These are phyloP conservation scores for Streptanthus diversifolius DNA, from an alignment of 345 rosid genomes.

Conservation along the genomic window DNA sequence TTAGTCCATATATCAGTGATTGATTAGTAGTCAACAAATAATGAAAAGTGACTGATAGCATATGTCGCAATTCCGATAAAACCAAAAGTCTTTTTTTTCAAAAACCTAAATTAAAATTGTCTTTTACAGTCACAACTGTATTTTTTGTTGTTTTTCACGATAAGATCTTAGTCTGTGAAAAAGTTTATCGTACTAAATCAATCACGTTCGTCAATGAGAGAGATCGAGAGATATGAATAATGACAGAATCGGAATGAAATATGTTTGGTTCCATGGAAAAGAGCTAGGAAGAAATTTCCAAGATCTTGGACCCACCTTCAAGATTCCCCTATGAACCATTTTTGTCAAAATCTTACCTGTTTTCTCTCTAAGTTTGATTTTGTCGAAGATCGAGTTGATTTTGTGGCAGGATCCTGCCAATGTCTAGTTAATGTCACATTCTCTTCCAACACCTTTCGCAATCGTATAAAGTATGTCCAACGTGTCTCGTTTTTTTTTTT, in stretches of 20 bases:
- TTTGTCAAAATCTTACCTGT: slow-evolving; percentile 30
- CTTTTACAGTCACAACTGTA: not conserved
- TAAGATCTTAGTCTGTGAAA: slow-evolving; percentile 12
- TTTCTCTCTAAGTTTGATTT: slow-evolving; percentile 29
- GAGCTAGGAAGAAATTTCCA: slow-evolving; percentile 28
- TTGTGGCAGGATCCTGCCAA: slow-evolving; percentile 18
- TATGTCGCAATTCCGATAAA: not conserved
- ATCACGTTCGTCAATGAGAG: slow-evolving; percentile 18
- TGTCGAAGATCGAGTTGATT: slow-evolving; percentile 32
- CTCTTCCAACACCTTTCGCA: slow-evolving; percentile 25
- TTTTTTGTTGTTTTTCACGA: slow-evolving; percentile 3
- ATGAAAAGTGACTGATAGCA: not conserved
- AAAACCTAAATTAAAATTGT: not conserved
- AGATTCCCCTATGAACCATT: slow-evolving; percentile 17
- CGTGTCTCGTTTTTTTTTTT: slow-evolving; percentile 25
- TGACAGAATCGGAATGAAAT: slow-evolving; percentile 20
- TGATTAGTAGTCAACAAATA: not conserved
- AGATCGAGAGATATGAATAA: slow-evolving; percentile 31
- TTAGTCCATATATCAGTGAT: not conserved
- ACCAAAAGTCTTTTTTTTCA: not conserved
- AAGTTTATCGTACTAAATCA: slow-evolving; percentile 29
- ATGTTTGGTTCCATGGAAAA: slow-evolving; percentile 18
- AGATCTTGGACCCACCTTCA: slow-evolving; percentile 34
- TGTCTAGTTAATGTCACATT: slow-evolving; percentile 23
- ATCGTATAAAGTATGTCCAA: slow-evolving; percentile 24